phyloP scores from a whole-genome alignment of 2,329 filamentous ascomycete species.

The Diplodia sapinea region DNA sequence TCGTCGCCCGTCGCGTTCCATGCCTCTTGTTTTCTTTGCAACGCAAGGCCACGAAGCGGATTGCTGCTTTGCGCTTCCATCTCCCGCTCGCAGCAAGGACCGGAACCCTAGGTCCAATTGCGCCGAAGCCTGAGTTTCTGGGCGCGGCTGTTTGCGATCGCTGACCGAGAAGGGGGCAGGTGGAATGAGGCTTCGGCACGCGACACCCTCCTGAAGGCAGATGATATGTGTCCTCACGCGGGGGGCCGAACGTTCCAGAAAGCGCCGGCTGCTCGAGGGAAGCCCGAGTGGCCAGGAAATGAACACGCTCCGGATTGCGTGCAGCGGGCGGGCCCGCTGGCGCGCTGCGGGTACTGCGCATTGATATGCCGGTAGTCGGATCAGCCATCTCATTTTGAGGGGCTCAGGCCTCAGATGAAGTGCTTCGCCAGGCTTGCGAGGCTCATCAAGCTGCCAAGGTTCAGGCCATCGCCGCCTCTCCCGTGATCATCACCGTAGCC shows the following conservation, averaged over 20 bases:
- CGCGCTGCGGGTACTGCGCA: constrained; percentile 3
- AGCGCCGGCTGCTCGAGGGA: constrained; percentile 3
- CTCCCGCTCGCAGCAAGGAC: neutral
- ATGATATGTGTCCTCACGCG: constrained; percentile 25
- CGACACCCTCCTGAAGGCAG: constrained; percentile 16
- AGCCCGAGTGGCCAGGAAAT: constrained; percentile 17
- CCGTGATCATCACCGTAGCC: constrained; percentile 48
- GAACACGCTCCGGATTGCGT: constrained; percentile 20
- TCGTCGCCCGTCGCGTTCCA: constrained; percentile 15
- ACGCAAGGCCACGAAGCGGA: constrained; percentile 12
- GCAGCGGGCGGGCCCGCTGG: constrained; percentile 9
- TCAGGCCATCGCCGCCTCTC: constrained; percentile 20
- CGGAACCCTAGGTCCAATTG: neutral
- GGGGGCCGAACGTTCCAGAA: constrained; percentile 21
- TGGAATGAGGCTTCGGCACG: constrained; percentile 16
- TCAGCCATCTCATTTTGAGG: neutral
- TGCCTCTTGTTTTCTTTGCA: neutral
- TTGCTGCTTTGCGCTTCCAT: neutral
- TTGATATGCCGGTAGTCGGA: constrained; percentile 3
- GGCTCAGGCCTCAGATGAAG: constrained; percentile 19
- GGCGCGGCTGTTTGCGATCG: neutral
- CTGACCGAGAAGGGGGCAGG: constrained; percentile 7
- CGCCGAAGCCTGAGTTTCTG: neutral
- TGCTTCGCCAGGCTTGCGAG: constrained; percentile 28
- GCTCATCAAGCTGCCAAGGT: constrained; percentile 30